Evolutionary conservation across 1,139 yeast species (phyloP), one percentile per base, ranked within the genome.

Genomic region (Torulaspora pretoriensis): DNA sequence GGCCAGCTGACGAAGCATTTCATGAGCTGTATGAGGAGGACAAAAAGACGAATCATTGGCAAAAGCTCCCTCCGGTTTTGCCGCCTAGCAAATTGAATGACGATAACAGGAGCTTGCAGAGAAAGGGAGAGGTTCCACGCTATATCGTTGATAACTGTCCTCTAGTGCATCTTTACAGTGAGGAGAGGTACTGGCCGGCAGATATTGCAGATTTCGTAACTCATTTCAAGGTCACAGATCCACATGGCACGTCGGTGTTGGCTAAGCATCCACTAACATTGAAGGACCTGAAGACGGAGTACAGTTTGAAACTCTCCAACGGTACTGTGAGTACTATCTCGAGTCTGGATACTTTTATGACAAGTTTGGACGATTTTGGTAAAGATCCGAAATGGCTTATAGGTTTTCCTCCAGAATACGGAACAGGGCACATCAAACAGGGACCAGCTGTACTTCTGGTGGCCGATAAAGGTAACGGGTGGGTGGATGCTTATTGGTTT

Each of bases 401-500:
- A 0, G 97, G 97, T 0, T 57, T 61, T 27, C 65, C 70, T 35
- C 97, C 97, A 2, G 80, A 79, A 45, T 69, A 83, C 39, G 77
- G 80, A 42, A 78, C 81, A 32, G 97, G 97, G 0, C 75, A 74
- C 44, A 80, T 86, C 25, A 68, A 70, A 42, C 70, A 81, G 53
- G 96, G 95, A 0, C 96, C 97, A 0, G 90, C 95, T 0, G 74
- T 83, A 0, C 67, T 90, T 38, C 75, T 90, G 25, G 90, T 87
- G 1, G 92, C 86, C 0, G 97, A 90, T 61, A 89, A 89, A 61
- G 97, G 96, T 0, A 83, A 87, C 54, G 96, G 96, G 2, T 83
- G 94, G 71, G 70, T 69, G 0, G 98, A 92, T 64, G 89, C 97
- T 0, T 92, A 78, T 61, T 92, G 97, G 97, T 92, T 92, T 64